A percentile compares a stretch with the other conserved stretches of the same genome.
Evolutionary conservation across 78 protist species (phyloP).

Genomic region (Monocercomonoides exilis): DNA sequence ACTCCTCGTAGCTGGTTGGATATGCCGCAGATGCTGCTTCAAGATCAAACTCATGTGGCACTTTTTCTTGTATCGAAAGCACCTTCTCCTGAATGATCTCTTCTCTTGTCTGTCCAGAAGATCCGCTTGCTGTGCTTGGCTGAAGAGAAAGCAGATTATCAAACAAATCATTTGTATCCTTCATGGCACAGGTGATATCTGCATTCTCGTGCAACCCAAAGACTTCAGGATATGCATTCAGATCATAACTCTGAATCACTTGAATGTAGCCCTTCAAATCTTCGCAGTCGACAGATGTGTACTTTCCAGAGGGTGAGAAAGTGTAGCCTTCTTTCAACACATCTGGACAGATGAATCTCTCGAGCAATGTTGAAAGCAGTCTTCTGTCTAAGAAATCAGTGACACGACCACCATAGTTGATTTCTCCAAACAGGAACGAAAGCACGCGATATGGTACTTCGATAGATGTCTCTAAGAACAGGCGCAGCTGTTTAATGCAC

Average conservation of each 20-base stretch:
- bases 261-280: neutral
- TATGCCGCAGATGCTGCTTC: conserved; percentile 15
- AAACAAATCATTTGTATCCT: conserved; percentile 43
- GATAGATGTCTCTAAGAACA: conserved; percentile 53
- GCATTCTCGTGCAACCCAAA: conserved; percentile 82
- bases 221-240: conserved; percentile 59
- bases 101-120: conserved; percentile 15
- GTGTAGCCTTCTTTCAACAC: conserved; percentile 35
- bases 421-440: conserved; percentile 49
- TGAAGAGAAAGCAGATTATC: conserved; percentile 36
- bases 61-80: conserved; percentile 14
- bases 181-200: conserved; percentile 55
- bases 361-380: conserved; percentile 39
- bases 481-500: conserved; percentile 42
- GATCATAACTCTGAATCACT: conserved; percentile 23
- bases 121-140: conserved; percentile 34
- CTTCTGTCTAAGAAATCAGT: conserved; percentile 83
- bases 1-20: conserved; percentile 53
- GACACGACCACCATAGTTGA: conserved; percentile 87
- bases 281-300: conserved; percentile 8
- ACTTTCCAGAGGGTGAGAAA: conserved; percentile 40
- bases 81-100: conserved; percentile 23
- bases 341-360: conserved; percentile 16
- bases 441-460: conserved; percentile 64
- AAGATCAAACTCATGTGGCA: conserved; percentile 26